Percentiles rank a stretch among this genome's conserved stretches.
phyloP scores from a whole-genome alignment of 2,329 filamentous ascomycete species.

The Ceratocystis smalleyi region DNA sequence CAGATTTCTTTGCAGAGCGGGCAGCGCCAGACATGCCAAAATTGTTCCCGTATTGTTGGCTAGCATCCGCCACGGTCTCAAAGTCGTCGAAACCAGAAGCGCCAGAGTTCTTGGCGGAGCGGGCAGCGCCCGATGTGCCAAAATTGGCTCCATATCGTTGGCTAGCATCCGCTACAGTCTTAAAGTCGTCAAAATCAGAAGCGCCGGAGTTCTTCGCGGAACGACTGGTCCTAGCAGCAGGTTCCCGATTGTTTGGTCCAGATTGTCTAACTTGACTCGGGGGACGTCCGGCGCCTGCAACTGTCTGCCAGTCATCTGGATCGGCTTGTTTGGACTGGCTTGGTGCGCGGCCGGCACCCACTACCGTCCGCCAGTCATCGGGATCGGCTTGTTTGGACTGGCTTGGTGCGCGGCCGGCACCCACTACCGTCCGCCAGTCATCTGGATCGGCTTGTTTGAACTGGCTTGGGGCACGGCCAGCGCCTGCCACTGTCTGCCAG shows the following conservation, averaged over 20 bases:
- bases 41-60: slow-evolving; percentile 7
- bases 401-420: background rate
- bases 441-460: background rate
- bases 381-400: background rate
- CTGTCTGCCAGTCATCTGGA: slow-evolving; percentile 7
- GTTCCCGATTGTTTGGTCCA: slow-evolving; percentile 7
- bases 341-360: background rate
- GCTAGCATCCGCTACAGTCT: background rate
- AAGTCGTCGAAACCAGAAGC: slow-evolving; percentile 1
- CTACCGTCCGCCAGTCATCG: background rate
- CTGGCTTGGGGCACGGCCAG: background rate
- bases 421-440: background rate
- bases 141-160: background rate
- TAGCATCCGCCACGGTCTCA: slow-evolving; percentile 5
- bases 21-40: background rate
- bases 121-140: background rate
- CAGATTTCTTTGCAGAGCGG: background rate
- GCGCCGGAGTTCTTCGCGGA: background rate
- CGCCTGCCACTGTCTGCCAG: background rate
- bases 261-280: background rate
- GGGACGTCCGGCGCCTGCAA: slow-evolving; percentile 2
- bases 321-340: background rate
- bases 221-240: background rate
- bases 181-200: background rate
- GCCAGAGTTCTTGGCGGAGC: background rate